Conservation (phyloP, 2,329 filamentous ascomycete genomes). For the Aphanoascus verrucosus region DNA sequence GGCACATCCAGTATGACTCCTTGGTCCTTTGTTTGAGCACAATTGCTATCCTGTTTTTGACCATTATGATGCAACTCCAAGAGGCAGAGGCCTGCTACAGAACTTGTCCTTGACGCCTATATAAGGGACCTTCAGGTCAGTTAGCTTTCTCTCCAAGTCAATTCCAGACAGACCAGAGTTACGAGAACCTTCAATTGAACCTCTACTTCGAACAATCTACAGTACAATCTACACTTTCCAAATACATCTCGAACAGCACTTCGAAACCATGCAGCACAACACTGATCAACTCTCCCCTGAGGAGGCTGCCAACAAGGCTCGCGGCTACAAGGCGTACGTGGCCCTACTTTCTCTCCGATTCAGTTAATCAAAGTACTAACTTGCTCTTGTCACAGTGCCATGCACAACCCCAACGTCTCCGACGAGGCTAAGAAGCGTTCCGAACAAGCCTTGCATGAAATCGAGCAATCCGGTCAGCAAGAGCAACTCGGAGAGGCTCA, state of each 20-base stretch:
- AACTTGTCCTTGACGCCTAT: not conserved
- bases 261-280: not conserved
- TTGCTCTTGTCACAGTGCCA: not conserved
- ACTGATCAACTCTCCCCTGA: slow-evolving; percentile 1
- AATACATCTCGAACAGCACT: not conserved
- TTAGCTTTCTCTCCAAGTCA: not conserved
- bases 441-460: slow-evolving; percentile 7
- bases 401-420: slow-evolving; percentile 14
- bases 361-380: not conserved
- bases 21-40: not conserved
- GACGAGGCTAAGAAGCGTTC: slow-evolving; percentile 15
- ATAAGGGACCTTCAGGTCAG: not conserved
- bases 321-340: slow-evolving; percentile 11
- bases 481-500: slow-evolving; percentile 2
- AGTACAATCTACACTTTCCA: not conserved
- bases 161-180: not conserved
- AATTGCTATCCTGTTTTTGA: slow-evolving; percentile 1
- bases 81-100: not conserved
- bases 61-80: not conserved
- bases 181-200: not conserved
- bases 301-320: slow-evolving; percentile 5
- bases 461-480: not conserved
- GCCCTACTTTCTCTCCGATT: not conserved
- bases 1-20: not conserved
- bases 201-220: not conserved